phyloP scores from a whole-genome alignment of 2,329 filamentous ascomycete species.

The Cladobotryum protrusum region DNA sequence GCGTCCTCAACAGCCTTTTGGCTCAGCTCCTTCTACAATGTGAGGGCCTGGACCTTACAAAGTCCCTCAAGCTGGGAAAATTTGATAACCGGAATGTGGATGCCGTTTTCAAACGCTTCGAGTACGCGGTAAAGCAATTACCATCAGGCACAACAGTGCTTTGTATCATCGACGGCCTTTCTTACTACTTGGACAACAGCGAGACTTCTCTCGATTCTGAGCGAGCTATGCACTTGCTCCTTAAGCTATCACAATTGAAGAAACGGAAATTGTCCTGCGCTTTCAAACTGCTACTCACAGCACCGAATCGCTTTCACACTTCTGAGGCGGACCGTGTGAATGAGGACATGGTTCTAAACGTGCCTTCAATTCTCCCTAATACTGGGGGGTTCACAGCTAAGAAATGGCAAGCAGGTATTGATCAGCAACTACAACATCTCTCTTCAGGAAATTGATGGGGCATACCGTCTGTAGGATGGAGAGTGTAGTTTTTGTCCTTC shows the following conservation, averaged over 20 bases:
- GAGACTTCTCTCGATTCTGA: background rate
- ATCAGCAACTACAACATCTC: background rate
- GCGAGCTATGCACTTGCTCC: background rate
- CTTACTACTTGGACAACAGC: background rate
- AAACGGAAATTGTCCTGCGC: background rate
- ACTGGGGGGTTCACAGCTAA: background rate
- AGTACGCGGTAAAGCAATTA: background rate
- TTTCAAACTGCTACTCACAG: no score
- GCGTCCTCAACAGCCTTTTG: background rate
- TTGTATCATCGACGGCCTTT: background rate
- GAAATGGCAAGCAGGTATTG: background rate
- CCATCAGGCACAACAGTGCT: background rate
- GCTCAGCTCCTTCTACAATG: background rate
- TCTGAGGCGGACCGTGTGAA: background rate
- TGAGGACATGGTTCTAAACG: background rate
- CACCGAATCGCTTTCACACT: background rate
- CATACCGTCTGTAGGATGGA: no score
- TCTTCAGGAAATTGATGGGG: no score
- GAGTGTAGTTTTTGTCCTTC: no score
- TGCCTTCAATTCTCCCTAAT: background rate
- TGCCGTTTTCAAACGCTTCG: background rate
- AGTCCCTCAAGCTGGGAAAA: background rate
- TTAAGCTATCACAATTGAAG: background rate
- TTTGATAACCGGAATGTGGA: background rate
- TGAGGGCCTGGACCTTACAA: background rate